Percentiles rank a stretch among this genome's conserved stretches.
Conservation (phyloP, 1,284 basidiomycete genomes). For the Mycena citricolor region DNA sequence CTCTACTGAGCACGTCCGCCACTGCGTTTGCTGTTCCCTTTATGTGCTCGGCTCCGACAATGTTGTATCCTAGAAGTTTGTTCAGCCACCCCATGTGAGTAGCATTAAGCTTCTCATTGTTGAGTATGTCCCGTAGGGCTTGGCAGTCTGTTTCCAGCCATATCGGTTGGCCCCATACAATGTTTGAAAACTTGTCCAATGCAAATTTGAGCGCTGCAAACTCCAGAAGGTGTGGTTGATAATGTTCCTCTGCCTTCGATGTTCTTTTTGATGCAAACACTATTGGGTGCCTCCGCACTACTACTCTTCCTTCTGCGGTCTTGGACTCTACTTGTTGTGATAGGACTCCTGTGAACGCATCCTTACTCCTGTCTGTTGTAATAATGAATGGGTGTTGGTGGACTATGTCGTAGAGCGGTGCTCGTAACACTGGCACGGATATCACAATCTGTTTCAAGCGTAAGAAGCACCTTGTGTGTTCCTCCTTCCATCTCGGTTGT, state of each 20-base stretch:
- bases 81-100: slow-evolving; percentile 31
- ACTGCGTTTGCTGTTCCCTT: slow-evolving; percentile 26
- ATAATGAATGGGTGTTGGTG: slow-evolving; percentile 35
- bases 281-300: slow-evolving; percentile 27
- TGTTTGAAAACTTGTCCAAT: slow-evolving; percentile 31
- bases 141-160: slow-evolving; percentile 33
- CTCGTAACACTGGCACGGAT: slow-evolving; percentile 30
- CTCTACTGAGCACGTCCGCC: slow-evolving; percentile 28
- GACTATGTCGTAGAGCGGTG: slow-evolving; percentile 25
- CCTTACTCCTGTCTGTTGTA: slow-evolving; percentile 35
- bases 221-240: slow-evolving; percentile 33
- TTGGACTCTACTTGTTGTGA: slow-evolving; percentile 25
- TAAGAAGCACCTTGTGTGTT: slow-evolving; percentile 30
- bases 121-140: slow-evolving; percentile 27
- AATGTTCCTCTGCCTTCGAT: slow-evolving; percentile 28
- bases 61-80: slow-evolving; percentile 26
- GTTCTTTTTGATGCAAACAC: slow-evolving; percentile 31
- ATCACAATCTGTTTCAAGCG: slow-evolving; percentile 28
- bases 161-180: slow-evolving; percentile 28
- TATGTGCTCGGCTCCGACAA: slow-evolving; percentile 27
- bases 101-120: slow-evolving; percentile 25
- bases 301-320: slow-evolving; percentile 23
- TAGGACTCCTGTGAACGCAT: slow-evolving; percentile 32
- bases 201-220: slow-evolving; percentile 33
- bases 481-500: slow-evolving; percentile 25